Evolutionary conservation across 345 rosid genomes (phyloP), one percentile per base, ranked within the genome.

Genomic region (Sisymbrium irio): DNA sequence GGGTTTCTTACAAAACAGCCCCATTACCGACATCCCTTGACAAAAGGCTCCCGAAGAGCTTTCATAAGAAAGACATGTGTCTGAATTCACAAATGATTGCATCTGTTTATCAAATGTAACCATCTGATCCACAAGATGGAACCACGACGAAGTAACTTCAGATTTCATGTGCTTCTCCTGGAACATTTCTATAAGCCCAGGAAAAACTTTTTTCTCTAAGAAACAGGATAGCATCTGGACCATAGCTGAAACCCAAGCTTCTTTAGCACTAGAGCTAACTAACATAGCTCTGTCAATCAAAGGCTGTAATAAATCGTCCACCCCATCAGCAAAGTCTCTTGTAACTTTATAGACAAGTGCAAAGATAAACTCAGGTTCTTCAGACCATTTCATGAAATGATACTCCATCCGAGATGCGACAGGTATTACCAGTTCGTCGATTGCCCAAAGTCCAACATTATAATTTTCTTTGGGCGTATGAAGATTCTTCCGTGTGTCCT

Each of bases 231-330:
- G 82, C 85, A 87, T 78, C 68, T 79, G 84, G 46, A 86, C 87
- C 91, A 87, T 87, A 9, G 91, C 88, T 40, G 87, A 86, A 64
- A 91, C 91, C 97, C 92, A 91, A 59, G 89, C 95, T 76, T 89
- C 97, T 72, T 82, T 84, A 62, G 88, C 97, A 79, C 95, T 89
- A 45, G 71, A 86, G 69, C 84, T 83, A 19, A 36, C 72, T 67
- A 91, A 75, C 74, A 83, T 80, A 47, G 93, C 93, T 73, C 73
- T 82, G 62, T 91, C 97, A 42, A 91, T 84, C 78, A 89, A 77
- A 79, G 97, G 97, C 80, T 87, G 92, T 85, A 91, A 84, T 65
- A 87, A 78, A 63, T 85, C 91, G 53, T 85, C 93, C 3, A 91
- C 79, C 10, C 91, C 97, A 20, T 78, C 76, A 55, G 85, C 77